Percentiles rank a stretch among this genome's conserved stretches.
Evolutionary conservation across 2,329 filamentous ascomycete genomes (phyloP).

Genomic region (Ophiostoma angusticollis): DNA sequence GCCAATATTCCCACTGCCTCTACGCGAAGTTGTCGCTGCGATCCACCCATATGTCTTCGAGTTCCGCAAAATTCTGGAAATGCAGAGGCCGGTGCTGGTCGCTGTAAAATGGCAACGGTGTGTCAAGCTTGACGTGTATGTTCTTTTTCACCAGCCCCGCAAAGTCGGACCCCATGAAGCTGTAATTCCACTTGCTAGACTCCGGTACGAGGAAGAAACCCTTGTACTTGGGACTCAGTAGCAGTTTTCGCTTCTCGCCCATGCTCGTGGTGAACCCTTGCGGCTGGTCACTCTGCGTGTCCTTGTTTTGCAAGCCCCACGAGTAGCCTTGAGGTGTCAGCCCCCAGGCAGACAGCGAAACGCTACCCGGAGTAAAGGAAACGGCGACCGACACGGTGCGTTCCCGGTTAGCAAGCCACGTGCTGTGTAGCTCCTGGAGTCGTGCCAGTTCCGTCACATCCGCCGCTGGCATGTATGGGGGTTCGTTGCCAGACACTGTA

Average conservation of each 20-base stretch:
- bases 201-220: slow-evolving; percentile 96
- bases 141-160: slow-evolving; percentile 79
- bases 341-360: slow-evolving; percentile 87
- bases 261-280: slow-evolving; percentile 85
- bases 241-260: slow-evolving; percentile 88
- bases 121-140: slow-evolving; percentile 87
- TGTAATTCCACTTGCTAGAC: slow-evolving; percentile 88
- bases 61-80: slow-evolving; percentile 93
- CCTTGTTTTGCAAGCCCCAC: slow-evolving; percentile 94
- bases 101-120: slow-evolving; percentile 79
- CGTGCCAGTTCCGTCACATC: slow-evolving; percentile 92
- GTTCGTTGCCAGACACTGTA: slow-evolving; percentile 86
- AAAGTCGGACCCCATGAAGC: slow-evolving; percentile 89
- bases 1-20: background rate
- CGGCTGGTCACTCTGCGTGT: slow-evolving; percentile 82
- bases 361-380: slow-evolving; percentile 90
- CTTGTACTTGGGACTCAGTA: slow-evolving; percentile 84
- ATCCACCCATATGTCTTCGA: slow-evolving; percentile 96
- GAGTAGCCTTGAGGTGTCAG: slow-evolving; percentile 87
- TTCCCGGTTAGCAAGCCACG: slow-evolving; percentile 57
- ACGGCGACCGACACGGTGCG: slow-evolving; percentile 92
- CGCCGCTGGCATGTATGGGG: slow-evolving; percentile 87
- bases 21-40: slow-evolving; percentile 84
- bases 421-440: slow-evolving; percentile 67
- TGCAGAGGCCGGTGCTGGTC: slow-evolving; percentile 85